Evolutionary conservation across 2,329 filamentous ascomycete genomes (phyloP).

Genomic region (Trichothecium sympodiale): DNA sequence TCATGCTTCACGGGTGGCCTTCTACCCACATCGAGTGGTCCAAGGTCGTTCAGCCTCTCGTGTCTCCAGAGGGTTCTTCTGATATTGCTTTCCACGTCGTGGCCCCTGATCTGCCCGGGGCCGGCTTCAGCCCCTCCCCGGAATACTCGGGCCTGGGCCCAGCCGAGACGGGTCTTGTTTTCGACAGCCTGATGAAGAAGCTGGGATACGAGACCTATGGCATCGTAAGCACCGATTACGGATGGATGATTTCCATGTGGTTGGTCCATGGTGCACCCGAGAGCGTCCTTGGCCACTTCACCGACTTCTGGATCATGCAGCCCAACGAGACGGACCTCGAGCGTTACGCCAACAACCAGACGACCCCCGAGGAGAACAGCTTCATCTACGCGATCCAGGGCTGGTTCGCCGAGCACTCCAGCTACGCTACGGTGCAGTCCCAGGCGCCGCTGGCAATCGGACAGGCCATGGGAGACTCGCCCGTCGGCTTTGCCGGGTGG

Average conservation of each 20-base stretch:
- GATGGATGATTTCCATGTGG: slow-evolving; percentile 7
- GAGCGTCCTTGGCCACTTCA: slow-evolving; percentile 6
- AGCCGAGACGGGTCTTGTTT: slow-evolving; percentile 5
- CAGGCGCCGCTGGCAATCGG: slow-evolving; percentile 2
- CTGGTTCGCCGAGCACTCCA: neutral
- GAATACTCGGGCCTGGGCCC: slow-evolving; percentile 6
- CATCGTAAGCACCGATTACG: slow-evolving; percentile 7
- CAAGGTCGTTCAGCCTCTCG: slow-evolving; percentile 1
- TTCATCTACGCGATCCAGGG: neutral
- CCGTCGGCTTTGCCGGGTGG: slow-evolving; percentile 3
- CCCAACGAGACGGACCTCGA: slow-evolving; percentile 1
- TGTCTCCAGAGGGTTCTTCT: neutral
- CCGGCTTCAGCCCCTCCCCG: slow-evolving; percentile 11
- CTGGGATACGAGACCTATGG: slow-evolving; percentile 9
- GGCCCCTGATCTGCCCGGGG: slow-evolving; percentile 9
- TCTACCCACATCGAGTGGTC: slow-evolving; percentile 5
- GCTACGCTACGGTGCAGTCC: slow-evolving; percentile 1
- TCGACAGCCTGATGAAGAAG: slow-evolving; percentile 7
- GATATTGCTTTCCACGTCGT: slow-evolving; percentile 9
- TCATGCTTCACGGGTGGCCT: slow-evolving; percentile 7
- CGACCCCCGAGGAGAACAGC: slow-evolving; percentile 1
- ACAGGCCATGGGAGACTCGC: slow-evolving; percentile 2
- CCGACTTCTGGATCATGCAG: slow-evolving; percentile 2
- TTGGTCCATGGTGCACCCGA: slow-evolving; percentile 3
- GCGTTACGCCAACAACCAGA: slow-evolving; percentile 2